Evolutionary conservation across 176 grass and related monocot genomes (phyloP).

Genomic region (Carex littledalei): DNA sequence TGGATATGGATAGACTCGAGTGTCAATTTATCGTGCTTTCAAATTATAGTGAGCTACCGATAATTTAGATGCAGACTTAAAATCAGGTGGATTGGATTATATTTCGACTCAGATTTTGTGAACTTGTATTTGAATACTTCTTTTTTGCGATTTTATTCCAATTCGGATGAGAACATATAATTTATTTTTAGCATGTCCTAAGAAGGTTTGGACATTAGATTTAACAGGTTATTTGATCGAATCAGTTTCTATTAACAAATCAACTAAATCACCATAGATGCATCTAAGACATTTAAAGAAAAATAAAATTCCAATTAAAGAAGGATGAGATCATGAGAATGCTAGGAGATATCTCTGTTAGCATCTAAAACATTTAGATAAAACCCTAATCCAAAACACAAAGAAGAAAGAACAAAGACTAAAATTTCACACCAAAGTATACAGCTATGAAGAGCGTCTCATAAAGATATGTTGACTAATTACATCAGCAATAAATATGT

Average conservation of each 20-base stretch:
- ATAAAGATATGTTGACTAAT: background rate
- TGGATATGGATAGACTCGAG: background rate
- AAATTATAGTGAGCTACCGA: background rate
- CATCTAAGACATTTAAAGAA: too few relatives aligned
- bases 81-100: background rate
- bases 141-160: background rate
- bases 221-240: background rate
- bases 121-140: background rate
- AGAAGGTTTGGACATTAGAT: background rate
- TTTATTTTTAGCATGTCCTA: background rate
- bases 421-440: background rate
- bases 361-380: too few relatives aligned
- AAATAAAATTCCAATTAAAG: too few relatives aligned
- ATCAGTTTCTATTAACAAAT: background rate
- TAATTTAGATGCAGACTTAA: background rate
- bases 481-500: slow-evolving; percentile 69
- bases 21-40: background rate
- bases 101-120: background rate
- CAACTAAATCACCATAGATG: background rate
- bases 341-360: too few relatives aligned
- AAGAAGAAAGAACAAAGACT: background rate
- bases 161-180: background rate
- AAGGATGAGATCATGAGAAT: too few relatives aligned
- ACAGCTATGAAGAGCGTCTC: background rate
- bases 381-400: background rate